Conservation (phyloP, 2,329 filamentous ascomycete genomes). For the Apiospora rasikravindrae region DNA sequence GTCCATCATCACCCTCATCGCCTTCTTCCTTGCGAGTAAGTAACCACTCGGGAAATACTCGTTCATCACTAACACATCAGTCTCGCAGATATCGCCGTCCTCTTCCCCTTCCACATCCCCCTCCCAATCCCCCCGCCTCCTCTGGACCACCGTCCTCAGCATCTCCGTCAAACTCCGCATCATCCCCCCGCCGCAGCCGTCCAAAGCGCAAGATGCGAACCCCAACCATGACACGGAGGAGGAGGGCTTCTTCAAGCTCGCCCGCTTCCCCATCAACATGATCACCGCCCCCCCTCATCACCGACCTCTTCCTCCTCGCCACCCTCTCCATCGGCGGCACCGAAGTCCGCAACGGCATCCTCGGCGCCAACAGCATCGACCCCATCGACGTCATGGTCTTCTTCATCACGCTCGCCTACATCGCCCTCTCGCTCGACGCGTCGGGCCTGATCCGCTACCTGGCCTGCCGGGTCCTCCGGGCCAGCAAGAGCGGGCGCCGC, state of each 20-base stretch:
- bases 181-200: conserved; percentile 46
- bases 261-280: conserved; percentile 69
- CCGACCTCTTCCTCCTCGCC: conserved; percentile 73
- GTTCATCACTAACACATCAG: no score
- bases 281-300: conserved; percentile 74
- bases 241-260: not conserved
- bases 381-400: conserved; percentile 79
- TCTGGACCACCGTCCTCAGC: conserved; percentile 46
- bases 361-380: conserved; percentile 68
- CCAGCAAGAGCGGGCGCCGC: conserved; percentile 67
- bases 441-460: conserved; percentile 74
- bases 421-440: conserved; percentile 78
- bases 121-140: conserved; percentile 63
- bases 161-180: conserved; percentile 53
- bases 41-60: conserved; percentile 28
- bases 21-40: conserved; percentile 74
- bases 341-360: conserved; percentile 71
- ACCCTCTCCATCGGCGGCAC: conserved; percentile 69
- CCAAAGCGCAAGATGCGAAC: conserved; percentile 34
- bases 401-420: conserved; percentile 76
- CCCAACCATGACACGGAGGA: not conserved
- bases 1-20: conserved; percentile 73
- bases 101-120: conserved; percentile 72
- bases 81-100: conserved; percentile 66
- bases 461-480: conserved; percentile 73